Percentiles rank a stretch among this genome's conserved stretches.
phyloP scores from a whole-genome alignment of 2,329 filamentous ascomycete species.

The Cercospora brassicicola region DNA sequence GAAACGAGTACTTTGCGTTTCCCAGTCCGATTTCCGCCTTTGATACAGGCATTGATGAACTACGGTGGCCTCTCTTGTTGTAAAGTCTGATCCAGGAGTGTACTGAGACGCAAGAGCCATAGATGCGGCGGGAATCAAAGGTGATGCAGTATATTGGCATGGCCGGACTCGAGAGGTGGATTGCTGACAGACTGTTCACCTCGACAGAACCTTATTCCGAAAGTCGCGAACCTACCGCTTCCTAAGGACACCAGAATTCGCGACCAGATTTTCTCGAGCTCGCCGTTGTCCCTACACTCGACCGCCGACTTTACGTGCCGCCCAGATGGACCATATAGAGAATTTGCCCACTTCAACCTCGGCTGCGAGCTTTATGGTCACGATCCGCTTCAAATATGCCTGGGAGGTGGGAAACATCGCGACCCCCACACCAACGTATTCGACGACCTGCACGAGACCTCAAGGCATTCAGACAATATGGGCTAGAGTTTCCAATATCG shows the following conservation, averaged over 20 bases:
- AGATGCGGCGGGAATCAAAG: not conserved
- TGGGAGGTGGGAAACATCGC: not conserved
- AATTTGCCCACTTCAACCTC: not conserved
- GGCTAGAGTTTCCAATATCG: not conserved
- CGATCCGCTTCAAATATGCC: not conserved
- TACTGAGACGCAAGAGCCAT: not conserved
- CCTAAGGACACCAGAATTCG: not conserved
- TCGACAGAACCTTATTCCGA: not conserved
- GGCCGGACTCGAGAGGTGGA: not conserved
- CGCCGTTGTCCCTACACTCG: not conserved
- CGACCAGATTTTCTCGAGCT: not conserved
- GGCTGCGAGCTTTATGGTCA: not conserved
- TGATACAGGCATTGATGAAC: not conserved
- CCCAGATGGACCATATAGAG: not conserved
- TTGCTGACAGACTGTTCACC: not conserved
- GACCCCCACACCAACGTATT: not conserved
- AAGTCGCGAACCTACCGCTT: not conserved
- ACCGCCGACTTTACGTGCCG: not conserved
- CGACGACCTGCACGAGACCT: not conserved
- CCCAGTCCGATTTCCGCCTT: not conserved
- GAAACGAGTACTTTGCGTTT: not conserved
- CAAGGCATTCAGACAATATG: not conserved
- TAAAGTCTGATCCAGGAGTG: not conserved
- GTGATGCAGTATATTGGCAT: not conserved
- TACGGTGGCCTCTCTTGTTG: not conserved